These are phyloP conservation scores for Penstemon barbatus DNA, from an alignment of 257 asterid species.

Conservation along the genomic window DNA sequence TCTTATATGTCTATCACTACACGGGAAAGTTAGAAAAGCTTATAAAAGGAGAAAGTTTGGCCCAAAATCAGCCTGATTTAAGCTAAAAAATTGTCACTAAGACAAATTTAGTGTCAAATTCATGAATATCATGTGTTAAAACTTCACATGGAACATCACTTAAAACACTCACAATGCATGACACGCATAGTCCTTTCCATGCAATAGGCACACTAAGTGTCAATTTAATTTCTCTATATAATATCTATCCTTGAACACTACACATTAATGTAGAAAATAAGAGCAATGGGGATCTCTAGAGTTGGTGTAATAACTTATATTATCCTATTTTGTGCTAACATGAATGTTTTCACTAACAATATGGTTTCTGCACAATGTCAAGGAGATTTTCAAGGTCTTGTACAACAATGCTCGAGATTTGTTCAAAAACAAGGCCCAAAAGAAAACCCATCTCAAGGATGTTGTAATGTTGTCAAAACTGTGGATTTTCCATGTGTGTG, in stretches of 20 bases:
- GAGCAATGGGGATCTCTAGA: conserved; percentile 34
- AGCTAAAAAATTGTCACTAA: neutral
- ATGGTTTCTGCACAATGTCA: conserved; percentile 53
- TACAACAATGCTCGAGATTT: conserved; percentile 49
- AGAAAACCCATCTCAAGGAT: conserved; percentile 41
- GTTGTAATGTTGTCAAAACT: conserved; percentile 45
- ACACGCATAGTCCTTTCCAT: neutral
- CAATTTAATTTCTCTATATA: neutral
- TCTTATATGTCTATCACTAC: too few species aligned
- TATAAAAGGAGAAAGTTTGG: neutral
- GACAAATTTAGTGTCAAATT: neutral
- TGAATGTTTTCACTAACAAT: conserved; percentile 20
- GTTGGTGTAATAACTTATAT: conserved; percentile 11
- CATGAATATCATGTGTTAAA: conserved; percentile 25
- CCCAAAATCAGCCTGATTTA: conserved; percentile 14
- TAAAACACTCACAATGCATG: neutral
- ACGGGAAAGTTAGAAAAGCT: neutral
- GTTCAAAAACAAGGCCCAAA: conserved; percentile 53
- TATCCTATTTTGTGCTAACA: conserved; percentile 22
- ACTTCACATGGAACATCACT: conserved; percentile 37
- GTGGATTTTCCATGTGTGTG: conserved; percentile 59
- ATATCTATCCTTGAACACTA: neutral
- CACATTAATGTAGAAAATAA: neutral
- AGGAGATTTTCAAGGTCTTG: conserved; percentile 56
- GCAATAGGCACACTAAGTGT: neutral